Evolutionary conservation across 768 basidiomycete species (phyloP).

Genomic region (Macrolepiota fuliginosa): DNA sequence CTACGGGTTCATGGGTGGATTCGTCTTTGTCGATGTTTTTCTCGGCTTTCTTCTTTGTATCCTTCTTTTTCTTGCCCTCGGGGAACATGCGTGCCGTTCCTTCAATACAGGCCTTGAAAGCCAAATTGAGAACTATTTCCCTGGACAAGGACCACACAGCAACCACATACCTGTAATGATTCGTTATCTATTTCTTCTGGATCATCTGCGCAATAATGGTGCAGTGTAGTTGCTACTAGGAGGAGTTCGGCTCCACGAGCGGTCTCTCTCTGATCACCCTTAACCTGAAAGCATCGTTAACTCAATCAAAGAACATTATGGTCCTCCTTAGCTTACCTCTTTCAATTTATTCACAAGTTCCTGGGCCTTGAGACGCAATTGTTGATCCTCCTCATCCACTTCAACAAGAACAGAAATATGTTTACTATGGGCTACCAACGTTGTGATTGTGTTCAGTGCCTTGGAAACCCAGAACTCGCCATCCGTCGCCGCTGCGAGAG

Average conservation of each 20-base stretch:
- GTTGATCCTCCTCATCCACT: slow-evolving; percentile 52
- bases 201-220: slow-evolving; percentile 66
- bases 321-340: slow-evolving; percentile 32
- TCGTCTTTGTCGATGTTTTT: slow-evolving; percentile 34
- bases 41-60: slow-evolving; percentile 28
- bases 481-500: slow-evolving; percentile 61
- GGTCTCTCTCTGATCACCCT: slow-evolving; percentile 39
- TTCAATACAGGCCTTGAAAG: slow-evolving; percentile 53
- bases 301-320: neutral
- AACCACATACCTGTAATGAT: slow-evolving; percentile 54
- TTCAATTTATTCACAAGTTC: slow-evolving; percentile 39
- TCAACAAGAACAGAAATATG: slow-evolving; percentile 56
- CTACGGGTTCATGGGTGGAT: slow-evolving; percentile 53
- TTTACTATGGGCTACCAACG: slow-evolving; percentile 65
- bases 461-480: slow-evolving; percentile 81
- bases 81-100: slow-evolving; percentile 55
- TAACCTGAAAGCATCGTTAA: slow-evolving; percentile 18
- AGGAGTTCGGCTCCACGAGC: slow-evolving; percentile 73
- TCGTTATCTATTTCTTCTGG: slow-evolving; percentile 50
- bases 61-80: slow-evolving; percentile 23
- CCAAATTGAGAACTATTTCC: slow-evolving; percentile 9
- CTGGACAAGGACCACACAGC: neutral
- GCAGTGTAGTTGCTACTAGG: slow-evolving; percentile 65
- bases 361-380: slow-evolving; percentile 43
- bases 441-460: slow-evolving; percentile 52